Evolutionary conservation across 2,329 filamentous ascomycete genomes (phyloP).

Genomic region (Amauroascus verrucosus): DNA sequence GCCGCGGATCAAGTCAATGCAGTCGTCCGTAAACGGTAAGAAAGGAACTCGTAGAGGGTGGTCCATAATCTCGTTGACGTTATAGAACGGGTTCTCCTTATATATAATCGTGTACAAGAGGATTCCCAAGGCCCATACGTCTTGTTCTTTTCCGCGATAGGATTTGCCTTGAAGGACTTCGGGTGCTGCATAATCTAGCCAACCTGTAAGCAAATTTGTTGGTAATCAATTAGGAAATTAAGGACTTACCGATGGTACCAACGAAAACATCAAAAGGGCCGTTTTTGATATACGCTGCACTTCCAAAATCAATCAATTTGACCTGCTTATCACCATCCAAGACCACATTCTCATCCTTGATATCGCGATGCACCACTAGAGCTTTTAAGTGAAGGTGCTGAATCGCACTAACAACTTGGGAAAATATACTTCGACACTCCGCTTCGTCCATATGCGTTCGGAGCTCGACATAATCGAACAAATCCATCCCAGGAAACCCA

Average conservation of each 20-base stretch:
- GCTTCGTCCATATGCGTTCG: conserved; percentile 91
- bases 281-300: conserved; percentile 95
- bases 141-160: conserved; percentile 92
- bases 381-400: conserved; percentile 87
- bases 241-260: conserved; percentile 76
- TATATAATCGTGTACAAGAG: conserved; percentile 97
- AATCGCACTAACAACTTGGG: conserved; percentile 80
- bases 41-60: conserved; percentile 84
- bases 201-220: conserved; percentile 2
- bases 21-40: conserved; percentile 58
- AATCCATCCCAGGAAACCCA: conserved; percentile 90
- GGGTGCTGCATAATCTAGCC: conserved; percentile 87
- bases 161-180: conserved; percentile 88
- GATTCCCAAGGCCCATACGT: conserved; percentile 96
- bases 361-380: conserved; percentile 88
- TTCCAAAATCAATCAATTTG: conserved; percentile 96
- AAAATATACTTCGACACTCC: conserved; percentile 90
- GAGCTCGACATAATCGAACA: conserved; percentile 97
- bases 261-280: conserved; percentile 98
- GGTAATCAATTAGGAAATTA: background rate
- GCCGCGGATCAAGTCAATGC: conserved; percentile 77
- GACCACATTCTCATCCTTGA: conserved; percentile 98
- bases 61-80: conserved; percentile 98
- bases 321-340: conserved; percentile 90
- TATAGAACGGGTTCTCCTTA: conserved; percentile 99